Evolutionary conservation across 2,329 filamentous ascomycete genomes (phyloP), one percentile per base, ranked within the genome.

Genomic region (Clarireedia hainanense): DNA sequence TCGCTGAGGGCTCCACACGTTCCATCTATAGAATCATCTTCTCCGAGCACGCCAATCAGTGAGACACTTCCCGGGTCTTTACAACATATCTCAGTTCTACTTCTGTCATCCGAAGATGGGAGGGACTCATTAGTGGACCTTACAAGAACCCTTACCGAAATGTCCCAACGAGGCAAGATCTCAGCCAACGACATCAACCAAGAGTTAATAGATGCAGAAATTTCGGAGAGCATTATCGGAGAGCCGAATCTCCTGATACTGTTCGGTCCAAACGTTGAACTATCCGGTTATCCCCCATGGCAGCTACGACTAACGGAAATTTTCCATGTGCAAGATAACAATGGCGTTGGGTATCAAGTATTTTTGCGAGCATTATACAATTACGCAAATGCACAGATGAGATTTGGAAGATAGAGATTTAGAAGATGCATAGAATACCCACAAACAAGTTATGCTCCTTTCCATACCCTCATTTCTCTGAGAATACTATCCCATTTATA

Each of bases 201-300:
- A 50, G 89, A 96, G 60, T 75, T 99, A 50, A 85, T 99, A 52
- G 91, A 97, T 67, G 88, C 89, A 4, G 94, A 99, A 72, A 79
- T 99, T 50, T 87, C 76, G 14, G 81, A 85, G 67, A 81, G 80
- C 51, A 84, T 95, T 58, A 94, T 95, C 79, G 79, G 81, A 9
- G 92, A 99, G 72, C 94, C 94, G 2, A 91, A 97, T 69, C 76
- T 99, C 14, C 75, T 99, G 57, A 81, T 99, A 54, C 75, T 96
- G 7, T 99, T 99, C 70, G 84, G 87, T 1, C 89, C 91, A 4
- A 83, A 84, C 50, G 83, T 97, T 53, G 85, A 91, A 69, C 74
- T 99, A 46, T 85, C 90, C 53, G 91, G 94, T 9, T 99, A 97
- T 69, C 94, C 94, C 9, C 94, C 94, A 1, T 99, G 94, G 94